Conservation (phyloP, 2,329 filamentous ascomycete genomes). For the Alternaria gansuensis region DNA sequence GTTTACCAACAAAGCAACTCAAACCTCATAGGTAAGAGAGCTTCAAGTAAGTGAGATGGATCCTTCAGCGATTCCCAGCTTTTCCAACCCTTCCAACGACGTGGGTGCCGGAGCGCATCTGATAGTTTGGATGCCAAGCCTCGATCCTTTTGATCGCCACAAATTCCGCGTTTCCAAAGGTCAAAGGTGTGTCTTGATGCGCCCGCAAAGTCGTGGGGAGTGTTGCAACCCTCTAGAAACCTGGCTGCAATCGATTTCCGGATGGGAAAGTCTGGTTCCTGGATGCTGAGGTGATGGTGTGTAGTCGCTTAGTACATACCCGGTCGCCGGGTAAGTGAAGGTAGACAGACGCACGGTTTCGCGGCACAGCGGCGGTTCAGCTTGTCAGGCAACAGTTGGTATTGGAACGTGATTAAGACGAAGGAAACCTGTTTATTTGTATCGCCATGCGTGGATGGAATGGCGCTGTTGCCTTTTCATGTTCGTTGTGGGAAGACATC, state of each 20-base stretch:
- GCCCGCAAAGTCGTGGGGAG: not conserved
- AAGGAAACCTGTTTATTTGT: constrained; percentile 2
- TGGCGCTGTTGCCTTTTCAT: constrained; percentile 35
- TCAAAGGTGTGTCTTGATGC: not conserved
- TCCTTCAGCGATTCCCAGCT: constrained; percentile 6
- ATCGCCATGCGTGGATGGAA: constrained; percentile 16
- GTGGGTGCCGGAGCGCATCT: constrained; percentile 26
- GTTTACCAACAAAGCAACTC: constrained; percentile 26
- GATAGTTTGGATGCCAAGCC: constrained; percentile 27
- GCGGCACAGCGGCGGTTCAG: constrained; percentile 23
- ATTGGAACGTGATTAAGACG: not conserved
- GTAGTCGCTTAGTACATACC: constrained; percentile 30
- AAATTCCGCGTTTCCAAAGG: constrained; percentile 4
- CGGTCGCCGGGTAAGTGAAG: constrained; percentile 35
- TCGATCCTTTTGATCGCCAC: constrained; percentile 20
- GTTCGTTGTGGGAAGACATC: constrained; percentile 29
- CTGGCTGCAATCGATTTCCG: not conserved
- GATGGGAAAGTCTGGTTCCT: constrained; percentile 8
- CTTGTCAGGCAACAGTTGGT: constrained; percentile 26
- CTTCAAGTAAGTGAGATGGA: constrained; percentile 5
- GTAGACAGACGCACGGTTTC: constrained; percentile 31
- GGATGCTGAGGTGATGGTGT: constrained; percentile 18
- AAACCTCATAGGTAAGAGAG: constrained; percentile 15
- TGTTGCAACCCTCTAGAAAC: not conserved
- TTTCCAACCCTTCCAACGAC: constrained; percentile 5